Percentiles rank a stretch among this genome's conserved stretches.
Evolutionary conservation across 108 stramenopile species (phyloP).

Genomic region (Epithemia pelagica): DNA sequence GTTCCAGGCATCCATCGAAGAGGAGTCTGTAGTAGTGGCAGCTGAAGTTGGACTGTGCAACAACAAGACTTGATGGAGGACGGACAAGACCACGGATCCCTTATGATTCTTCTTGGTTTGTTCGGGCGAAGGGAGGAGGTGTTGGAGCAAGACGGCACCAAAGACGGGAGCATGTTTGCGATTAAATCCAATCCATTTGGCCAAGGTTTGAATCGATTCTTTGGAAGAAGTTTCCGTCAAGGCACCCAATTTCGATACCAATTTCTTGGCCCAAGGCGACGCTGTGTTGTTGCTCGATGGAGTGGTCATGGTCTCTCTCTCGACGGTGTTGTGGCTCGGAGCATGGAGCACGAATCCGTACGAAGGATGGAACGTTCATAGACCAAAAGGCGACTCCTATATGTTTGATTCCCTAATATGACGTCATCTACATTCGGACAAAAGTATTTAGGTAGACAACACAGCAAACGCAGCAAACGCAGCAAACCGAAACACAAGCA

Average conservation of each 20-base stretch:
- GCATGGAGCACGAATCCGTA: too few relatives aligned
- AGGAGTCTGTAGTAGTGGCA: background rate
- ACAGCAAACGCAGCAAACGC: too few relatives aligned
- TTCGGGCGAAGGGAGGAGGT: background rate
- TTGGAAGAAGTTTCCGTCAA: conserved; percentile 35
- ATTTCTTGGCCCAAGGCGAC: conserved; percentile 37
- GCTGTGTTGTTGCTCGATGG: too few relatives aligned
- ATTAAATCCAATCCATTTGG: conserved; percentile 53
- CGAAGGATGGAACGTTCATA: too few relatives aligned
- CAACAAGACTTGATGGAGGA: conserved; percentile 37
- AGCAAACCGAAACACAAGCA: too few relatives aligned
- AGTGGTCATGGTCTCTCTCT: too few relatives aligned
- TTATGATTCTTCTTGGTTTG: conserved; percentile 16
- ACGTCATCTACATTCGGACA: too few relatives aligned
- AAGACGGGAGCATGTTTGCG: conserved; percentile 31
- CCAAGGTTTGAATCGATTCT: conserved; percentile 46
- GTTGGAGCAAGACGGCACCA: background rate
- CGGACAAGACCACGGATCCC: conserved; percentile 27
- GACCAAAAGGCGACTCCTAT: too few relatives aligned
- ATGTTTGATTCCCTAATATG: too few relatives aligned
- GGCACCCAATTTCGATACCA: conserved; percentile 33
- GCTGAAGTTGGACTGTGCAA: conserved; percentile 10
- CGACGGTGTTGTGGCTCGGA: too few relatives aligned
- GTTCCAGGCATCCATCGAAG: conserved; percentile 23
- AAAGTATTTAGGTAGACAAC: too few relatives aligned